These are phyloP conservation scores for Breynia disticha DNA, from an alignment of 441 rosid genomes.

Conservation along the genomic window DNA sequence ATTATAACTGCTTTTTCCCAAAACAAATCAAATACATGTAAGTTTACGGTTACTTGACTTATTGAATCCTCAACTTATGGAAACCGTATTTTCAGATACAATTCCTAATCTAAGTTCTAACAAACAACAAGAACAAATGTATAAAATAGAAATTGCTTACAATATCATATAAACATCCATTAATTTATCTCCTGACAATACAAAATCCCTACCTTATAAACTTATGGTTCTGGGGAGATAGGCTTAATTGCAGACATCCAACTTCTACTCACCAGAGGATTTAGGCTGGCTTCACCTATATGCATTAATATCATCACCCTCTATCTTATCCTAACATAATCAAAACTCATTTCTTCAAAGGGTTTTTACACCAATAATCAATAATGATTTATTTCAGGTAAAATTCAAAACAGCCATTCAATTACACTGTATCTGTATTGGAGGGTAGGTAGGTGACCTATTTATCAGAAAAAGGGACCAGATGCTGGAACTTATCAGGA, in stretches of 20 bases:
- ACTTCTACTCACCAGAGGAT: constrained; percentile 31
- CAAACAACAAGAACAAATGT: constrained; percentile 4
- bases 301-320: constrained; percentile 35
- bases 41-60: too few relatives aligned
- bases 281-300: constrained; percentile 31
- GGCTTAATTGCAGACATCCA: constrained; percentile 40
- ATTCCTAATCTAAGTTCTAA: background rate
- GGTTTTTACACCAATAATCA: constrained; percentile 12
- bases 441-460: constrained; percentile 1
- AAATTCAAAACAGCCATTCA: background rate
- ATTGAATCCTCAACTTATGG: too few relatives aligned
- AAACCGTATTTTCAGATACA: background rate
- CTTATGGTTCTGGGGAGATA: constrained; percentile 7
- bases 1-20: too few relatives aligned
- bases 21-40: too few relatives aligned
- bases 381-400: constrained; percentile 4
- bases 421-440: background rate
- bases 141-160: too few relatives aligned
- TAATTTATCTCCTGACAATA: too few relatives aligned
- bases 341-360: constrained; percentile 12
- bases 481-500: constrained; percentile 13
- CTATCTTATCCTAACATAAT: constrained; percentile 30
- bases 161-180: too few relatives aligned
- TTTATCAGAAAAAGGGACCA: constrained; percentile 9
- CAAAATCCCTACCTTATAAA: constrained; percentile 8